Base-by-base conservation (phyloP, 768 basidiomycete genomes). In the Kwoniella dendrophila region DNA sequence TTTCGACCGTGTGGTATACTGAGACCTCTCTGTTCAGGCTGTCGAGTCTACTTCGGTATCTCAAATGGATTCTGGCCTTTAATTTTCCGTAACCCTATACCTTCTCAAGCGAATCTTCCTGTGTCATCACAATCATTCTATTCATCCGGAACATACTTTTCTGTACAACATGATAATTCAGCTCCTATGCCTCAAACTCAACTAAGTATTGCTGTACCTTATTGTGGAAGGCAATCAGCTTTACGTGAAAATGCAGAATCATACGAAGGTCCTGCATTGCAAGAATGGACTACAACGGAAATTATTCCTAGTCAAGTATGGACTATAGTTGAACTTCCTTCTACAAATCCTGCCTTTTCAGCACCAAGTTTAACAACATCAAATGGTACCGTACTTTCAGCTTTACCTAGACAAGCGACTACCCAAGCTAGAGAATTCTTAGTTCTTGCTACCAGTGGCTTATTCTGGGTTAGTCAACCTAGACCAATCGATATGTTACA, bases 361-460 rank as follows among this genome's bases (percentile, higher is more conserved):
- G 41, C 64, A 5, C 48, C 65, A 5, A 44, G 62, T 41, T 47
- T 59, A 56, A 33, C 51, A 6, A 29, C 27, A 16, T 16, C 40
- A 3, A 49, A 62, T 41, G 65, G 66, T 1, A 63, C 69, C n/a
- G 63, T 65, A 27, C 57, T 71, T 1, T 56, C 62, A 53, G 30
- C 71, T 20, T 32, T 75, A 49, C 33, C 69, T 8, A 55, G 71
- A 50, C 71, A 74, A 56, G 55, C 65, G 29, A 58, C 54, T 24
- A 44, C 45, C 5, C 66, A 70, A 24, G 51, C 64, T 10, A 63
- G 71, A 36, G 66, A 68, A 29, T 75, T 75, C 55, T 86, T 97
- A 83, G 84, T 97, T 60, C 80, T 97, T 51, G 93, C 93, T 5
- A 94, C 92, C 69, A 87, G 87, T 18, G 93, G 92, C 4, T 77